Conservation (phyloP, 768 basidiomycete genomes). For the Mycena alexandri region DNA sequence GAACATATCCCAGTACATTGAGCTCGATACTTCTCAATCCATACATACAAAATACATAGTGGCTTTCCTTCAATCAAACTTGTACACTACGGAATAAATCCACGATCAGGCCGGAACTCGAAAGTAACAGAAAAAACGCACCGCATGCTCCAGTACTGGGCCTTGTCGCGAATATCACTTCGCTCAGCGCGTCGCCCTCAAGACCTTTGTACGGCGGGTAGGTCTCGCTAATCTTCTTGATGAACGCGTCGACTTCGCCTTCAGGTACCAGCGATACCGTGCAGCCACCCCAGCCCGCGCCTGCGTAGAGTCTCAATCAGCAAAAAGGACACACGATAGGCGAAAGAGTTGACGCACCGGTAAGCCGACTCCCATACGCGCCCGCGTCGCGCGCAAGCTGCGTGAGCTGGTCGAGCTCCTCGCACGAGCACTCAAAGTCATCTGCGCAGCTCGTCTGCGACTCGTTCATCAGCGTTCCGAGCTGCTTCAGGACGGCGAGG, state of each 20-base stretch:
- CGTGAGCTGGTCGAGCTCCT: slow-evolving; percentile 81
- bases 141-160: slow-evolving; percentile 88
- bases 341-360: slow-evolving; percentile 66
- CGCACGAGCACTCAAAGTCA: slow-evolving; percentile 84
- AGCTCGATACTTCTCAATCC: too few relatives aligned
- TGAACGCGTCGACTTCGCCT: slow-evolving; percentile 71
- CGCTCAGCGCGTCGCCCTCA: slow-evolving; percentile 66
- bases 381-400: slow-evolving; percentile 75
- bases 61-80: slow-evolving; percentile 16
- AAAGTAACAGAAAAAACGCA: slow-evolving; percentile 52
- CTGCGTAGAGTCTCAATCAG: slow-evolving; percentile 47
- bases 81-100: slow-evolving; percentile 17
- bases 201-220: slow-evolving; percentile 77
- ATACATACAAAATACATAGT: slow-evolving; percentile 25
- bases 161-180: slow-evolving; percentile 86
- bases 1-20: too few relatives aligned
- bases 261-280: slow-evolving; percentile 86
- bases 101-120: neutral
- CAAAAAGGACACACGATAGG: too few relatives aligned
- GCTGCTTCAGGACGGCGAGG: slow-evolving; percentile 53
- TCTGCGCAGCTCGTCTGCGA: slow-evolving; percentile 79
- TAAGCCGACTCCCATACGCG: slow-evolving; percentile 86
- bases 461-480: slow-evolving; percentile 84
- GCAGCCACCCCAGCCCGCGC: slow-evolving; percentile 94
- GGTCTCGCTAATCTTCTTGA: slow-evolving; percentile 65